Evolutionary conservation across 2,329 filamentous ascomycete species (phyloP).

Genomic region (Dactylellina sp.): DNA sequence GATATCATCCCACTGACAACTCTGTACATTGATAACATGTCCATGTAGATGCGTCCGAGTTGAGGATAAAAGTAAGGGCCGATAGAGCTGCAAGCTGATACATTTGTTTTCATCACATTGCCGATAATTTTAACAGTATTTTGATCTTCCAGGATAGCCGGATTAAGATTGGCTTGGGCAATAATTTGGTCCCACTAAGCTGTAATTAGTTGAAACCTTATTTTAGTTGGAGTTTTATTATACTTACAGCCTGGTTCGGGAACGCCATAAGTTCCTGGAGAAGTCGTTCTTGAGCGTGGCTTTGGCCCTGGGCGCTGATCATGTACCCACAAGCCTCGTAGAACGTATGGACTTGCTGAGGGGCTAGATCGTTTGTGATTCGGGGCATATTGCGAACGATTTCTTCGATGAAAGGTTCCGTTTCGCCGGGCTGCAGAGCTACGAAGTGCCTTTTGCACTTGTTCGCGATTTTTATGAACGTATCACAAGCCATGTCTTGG

Average conservation of each 20-base stretch:
- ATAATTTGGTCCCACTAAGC: slow-evolving; percentile 89
- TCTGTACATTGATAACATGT: slow-evolving; percentile 99
- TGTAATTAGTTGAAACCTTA: neutral
- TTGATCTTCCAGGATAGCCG: slow-evolving; percentile 85
- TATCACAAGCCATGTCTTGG: slow-evolving; percentile 99
- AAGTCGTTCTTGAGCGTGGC: slow-evolving; percentile 89
- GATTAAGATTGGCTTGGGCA: slow-evolving; percentile 83
- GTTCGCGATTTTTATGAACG: slow-evolving; percentile 99
- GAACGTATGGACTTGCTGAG: slow-evolving; percentile 98
- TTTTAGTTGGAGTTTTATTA: neutral
- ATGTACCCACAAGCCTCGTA: slow-evolving; percentile 99
- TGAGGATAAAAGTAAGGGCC: slow-evolving; percentile 98
- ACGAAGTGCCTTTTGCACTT: slow-evolving; percentile 98
- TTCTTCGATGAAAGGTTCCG: slow-evolving; percentile 96
- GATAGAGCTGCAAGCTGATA: slow-evolving; percentile 96
- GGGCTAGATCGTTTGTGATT: slow-evolving; percentile 93
- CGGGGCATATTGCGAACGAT: slow-evolving; percentile 95
- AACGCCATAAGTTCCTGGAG: slow-evolving; percentile 92
- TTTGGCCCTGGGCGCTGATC: slow-evolving; percentile 97
- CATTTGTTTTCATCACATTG: slow-evolving; percentile 99
- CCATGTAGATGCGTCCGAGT: slow-evolving; percentile 95
- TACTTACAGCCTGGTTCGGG: slow-evolving; percentile 80
- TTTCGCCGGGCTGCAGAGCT: slow-evolving; percentile 91
- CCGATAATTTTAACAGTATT: slow-evolving; percentile 99
- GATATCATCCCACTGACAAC: slow-evolving; percentile 97